Evolutionary conservation across 164 flowering plant species (phyloP), one percentile per base, ranked within the genome.

Genomic region (Cinnamomum chago): DNA sequence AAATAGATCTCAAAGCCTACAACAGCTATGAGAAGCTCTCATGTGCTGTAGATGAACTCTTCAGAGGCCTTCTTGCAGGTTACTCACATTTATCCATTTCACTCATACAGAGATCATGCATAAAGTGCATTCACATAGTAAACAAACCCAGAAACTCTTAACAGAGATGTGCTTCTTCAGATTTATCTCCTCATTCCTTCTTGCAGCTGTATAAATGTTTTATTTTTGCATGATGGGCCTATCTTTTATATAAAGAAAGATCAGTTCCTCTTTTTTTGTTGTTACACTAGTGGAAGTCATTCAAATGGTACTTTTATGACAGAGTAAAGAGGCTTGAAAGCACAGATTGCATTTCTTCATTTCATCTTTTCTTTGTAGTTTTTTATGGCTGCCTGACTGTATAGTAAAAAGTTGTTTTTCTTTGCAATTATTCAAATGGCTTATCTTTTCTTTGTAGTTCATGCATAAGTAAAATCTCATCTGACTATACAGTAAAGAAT

Each of bases 61-160:
- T 96, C 84, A 83, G 97, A 81, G 92, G 85, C 76, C 97, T 96
- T 70, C 94, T 92, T 77, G 94, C 97, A 83, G 98, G 99, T 95
- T 71, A n/a, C 67, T 62, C 47, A 3, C 5, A 6, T 15, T 70
- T 22, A 2, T 30, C 18, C 17, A 52, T 17, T 35, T 30, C 17
- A 58, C 20, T 66, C 13, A 22, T 22, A 25, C 15, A 67, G 24
- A 23, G 24, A 15, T 67, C 28, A 12, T 27, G 10, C 18, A 67
- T 67, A 18, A 33, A 30, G 17, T 55, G n/a, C 60, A 55, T 55
- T 15, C 60, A 20, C 60, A 15, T 55, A 55, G 60, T 0, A 55
- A 55, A 55, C n/a, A 0, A 55, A 55, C 47, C 47, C 0, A 40
- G 47, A 40, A 40, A 40, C 47, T 40, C n/a, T 9, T 9, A 55